A percentile compares a stretch with the other conserved stretches of the same genome.
These are phyloP conservation scores for Paragyromitra xinjiangensis DNA, from an alignment of 495 filamentous ascomycete species.

Conservation along the genomic window DNA sequence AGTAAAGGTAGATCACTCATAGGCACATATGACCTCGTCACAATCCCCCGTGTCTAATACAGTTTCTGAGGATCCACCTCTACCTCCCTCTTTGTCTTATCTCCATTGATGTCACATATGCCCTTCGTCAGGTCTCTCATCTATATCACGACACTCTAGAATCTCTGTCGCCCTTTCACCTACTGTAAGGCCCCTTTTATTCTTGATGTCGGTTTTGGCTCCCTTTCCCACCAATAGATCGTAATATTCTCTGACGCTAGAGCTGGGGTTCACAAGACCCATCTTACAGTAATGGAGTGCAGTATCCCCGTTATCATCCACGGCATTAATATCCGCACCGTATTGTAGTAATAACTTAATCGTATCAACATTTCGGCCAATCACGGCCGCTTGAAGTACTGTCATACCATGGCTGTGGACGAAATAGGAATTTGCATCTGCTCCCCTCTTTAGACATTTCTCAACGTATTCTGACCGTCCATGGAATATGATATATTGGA, in stretches of 20 bases:
- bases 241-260: neutral
- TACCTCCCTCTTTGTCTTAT: neutral
- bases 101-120: neutral
- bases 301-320: neutral
- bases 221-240: neutral
- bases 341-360: neutral
- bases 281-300: neutral
- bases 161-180: neutral
- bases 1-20: no score
- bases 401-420: neutral
- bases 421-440: neutral
- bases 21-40: neutral
- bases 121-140: neutral
- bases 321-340: neutral
- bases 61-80: neutral
- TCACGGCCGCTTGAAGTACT: neutral
- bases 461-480: neutral
- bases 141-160: neutral
- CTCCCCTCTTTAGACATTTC: neutral
- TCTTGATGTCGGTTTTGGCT: neutral
- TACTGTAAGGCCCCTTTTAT: neutral
- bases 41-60: neutral
- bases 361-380: neutral
- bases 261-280: neutral
- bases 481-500: neutral